Conservation (phyloP, 805 yeast genomes). For the Candida insectalens region DNA sequence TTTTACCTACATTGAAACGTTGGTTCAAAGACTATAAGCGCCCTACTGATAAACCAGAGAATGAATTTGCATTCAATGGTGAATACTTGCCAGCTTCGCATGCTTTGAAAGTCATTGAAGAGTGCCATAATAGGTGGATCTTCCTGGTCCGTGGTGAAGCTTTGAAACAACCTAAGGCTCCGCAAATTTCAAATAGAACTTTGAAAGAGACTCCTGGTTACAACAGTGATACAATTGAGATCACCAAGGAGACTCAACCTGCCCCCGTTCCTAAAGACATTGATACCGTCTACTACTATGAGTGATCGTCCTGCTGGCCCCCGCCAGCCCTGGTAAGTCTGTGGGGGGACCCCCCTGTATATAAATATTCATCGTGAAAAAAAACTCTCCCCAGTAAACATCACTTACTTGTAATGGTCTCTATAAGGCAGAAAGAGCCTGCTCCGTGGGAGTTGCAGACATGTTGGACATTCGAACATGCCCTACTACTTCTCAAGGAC, state of each 20-base stretch:
- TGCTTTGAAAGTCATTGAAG: constrained; percentile 51
- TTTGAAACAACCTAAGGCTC: constrained; percentile 12
- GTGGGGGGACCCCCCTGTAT: too few relatives aligned
- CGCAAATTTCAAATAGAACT: constrained; percentile 31
- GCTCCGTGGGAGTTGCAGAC: constrained; percentile 8
- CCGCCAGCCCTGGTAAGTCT: background rate
- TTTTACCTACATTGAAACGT: constrained; percentile 53
- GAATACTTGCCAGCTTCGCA: constrained; percentile 31
- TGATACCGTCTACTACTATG: constrained; percentile 13
- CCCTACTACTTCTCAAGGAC: constrained; percentile 8
- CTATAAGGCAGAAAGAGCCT: background rate
- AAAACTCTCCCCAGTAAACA: too few relatives aligned
- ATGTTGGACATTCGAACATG: constrained; percentile 15
- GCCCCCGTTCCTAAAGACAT: constrained; percentile 31
- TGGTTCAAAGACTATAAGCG: constrained; percentile 84
- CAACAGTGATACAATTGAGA: background rate
- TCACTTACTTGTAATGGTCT: background rate
- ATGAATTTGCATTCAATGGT: constrained; percentile 68
- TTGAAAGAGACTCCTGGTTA: constrained; percentile 18
- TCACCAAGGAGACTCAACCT: constrained; percentile 12
- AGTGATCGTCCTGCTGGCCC: constrained; percentile 5
- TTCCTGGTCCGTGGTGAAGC: constrained; percentile 37
- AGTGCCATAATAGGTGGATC: constrained; percentile 65
- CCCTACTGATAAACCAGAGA: constrained; percentile 73
- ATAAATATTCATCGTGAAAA: too few relatives aligned